phyloP scores from a whole-genome alignment of 345 rosid species.

The Acer yangbiense region DNA sequence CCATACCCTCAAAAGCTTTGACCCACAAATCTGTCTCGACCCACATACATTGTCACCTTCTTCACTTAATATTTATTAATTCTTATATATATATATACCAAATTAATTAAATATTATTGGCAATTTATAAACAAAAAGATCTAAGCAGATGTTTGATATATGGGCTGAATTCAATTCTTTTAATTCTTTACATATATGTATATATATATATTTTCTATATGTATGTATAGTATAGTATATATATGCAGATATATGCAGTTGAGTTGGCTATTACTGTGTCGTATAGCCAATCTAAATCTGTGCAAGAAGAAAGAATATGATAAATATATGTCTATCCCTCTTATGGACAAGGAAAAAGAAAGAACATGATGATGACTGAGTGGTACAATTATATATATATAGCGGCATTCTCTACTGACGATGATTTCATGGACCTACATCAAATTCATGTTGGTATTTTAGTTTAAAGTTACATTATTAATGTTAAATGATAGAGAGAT shows the following conservation, averaged over 20 bases:
- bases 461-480: background rate
- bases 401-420: background rate
- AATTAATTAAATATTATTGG: too few species aligned
- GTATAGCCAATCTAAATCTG: background rate
- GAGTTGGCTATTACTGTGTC: background rate
- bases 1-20: conserved; percentile 33
- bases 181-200: background rate
- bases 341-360: background rate
- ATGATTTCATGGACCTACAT: conserved; percentile 2
- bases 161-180: background rate
- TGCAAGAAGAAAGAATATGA: background rate
- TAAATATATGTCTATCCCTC: background rate
- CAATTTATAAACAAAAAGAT: background rate
- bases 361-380: background rate
- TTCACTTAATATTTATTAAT: background rate
- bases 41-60: conserved; percentile 14
- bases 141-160: background rate
- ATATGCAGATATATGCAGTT: background rate
- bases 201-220: background rate
- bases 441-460: background rate
- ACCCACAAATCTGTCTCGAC: conserved; percentile 45
- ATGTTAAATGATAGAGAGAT: too few species aligned
- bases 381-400: background rate
- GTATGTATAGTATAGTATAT: too few species aligned
- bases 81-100: background rate